Percentiles rank a stretch among this genome's conserved stretches.
Evolutionary conservation across 1,284 basidiomycete genomes (phyloP).

Genomic region (Ceratobasidium sp.): DNA sequence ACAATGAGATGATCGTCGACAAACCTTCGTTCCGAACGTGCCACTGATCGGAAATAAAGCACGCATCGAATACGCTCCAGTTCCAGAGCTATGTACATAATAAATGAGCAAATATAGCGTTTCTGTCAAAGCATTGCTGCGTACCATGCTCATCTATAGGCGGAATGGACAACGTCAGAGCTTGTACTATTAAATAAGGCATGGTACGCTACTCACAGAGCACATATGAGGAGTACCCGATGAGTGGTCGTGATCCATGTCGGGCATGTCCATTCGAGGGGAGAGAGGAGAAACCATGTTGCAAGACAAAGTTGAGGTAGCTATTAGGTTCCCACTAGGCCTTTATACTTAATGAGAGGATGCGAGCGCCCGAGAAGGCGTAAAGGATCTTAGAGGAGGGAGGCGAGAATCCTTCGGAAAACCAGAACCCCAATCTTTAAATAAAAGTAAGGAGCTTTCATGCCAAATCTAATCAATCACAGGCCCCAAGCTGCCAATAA

Average conservation of each 20-base stretch:
- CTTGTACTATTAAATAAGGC: too few relatives aligned
- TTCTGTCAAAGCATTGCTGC: too few relatives aligned
- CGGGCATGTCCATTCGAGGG: neutral
- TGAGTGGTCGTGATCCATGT: neutral
- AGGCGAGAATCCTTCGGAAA: too few relatives aligned
- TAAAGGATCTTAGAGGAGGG: too few relatives aligned
- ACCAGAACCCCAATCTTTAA: too few relatives aligned
- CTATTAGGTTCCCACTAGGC: too few relatives aligned
- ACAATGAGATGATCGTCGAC: neutral
- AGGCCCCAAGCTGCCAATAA: neutral
- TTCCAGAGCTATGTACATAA: conserved; percentile 32
- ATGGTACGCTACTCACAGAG: conserved; percentile 3
- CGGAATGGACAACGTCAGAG: neutral
- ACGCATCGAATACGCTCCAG: conserved; percentile 33
- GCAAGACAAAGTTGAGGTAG: too few relatives aligned
- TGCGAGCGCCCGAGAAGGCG: too few relatives aligned
- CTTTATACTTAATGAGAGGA: too few relatives aligned
- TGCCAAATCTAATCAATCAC: neutral
- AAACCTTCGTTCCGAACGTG: conserved; percentile 35
- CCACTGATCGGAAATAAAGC: conserved; percentile 42
- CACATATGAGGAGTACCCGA: conserved; percentile 11
- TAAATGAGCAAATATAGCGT: conserved; percentile 1
- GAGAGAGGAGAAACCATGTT: neutral
- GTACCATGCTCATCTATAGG: conserved; percentile 41
- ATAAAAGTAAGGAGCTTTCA: too few relatives aligned